A percentile compares a stretch with the other conserved stretches of the same genome.
Conservation (phyloP, 108 stramenopile species). For the Skeletonema tropicum region DNA sequence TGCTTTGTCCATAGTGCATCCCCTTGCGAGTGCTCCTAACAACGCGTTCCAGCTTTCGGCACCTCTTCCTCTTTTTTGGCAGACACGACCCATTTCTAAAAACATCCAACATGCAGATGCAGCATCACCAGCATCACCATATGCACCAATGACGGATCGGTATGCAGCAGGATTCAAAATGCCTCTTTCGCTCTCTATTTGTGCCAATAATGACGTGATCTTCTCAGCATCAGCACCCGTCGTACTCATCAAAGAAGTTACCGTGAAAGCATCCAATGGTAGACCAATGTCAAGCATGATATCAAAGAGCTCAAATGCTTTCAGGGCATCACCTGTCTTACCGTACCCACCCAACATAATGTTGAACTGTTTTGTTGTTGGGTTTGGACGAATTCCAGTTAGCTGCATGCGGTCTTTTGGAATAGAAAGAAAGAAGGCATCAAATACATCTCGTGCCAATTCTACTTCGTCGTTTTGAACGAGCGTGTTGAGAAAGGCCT, state of each 20-base stretch:
- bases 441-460: constrained; percentile 61
- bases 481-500: constrained; percentile 66
- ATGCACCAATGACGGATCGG: constrained; percentile 62
- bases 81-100: constrained; percentile 31
- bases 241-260: constrained; percentile 74
- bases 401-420: constrained; percentile 38
- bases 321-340: constrained; percentile 26
- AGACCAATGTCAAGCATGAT: constrained; percentile 53
- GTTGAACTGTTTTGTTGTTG: constrained; percentile 74
- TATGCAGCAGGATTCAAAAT: constrained; percentile 50
- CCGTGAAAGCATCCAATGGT: constrained; percentile 60
- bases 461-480: constrained; percentile 53
- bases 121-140: constrained; percentile 63
- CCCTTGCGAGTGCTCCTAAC: constrained; percentile 57
- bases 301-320: constrained; percentile 53
- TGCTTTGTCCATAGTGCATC: constrained; percentile 6
- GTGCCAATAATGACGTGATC: constrained; percentile 46
- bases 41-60: constrained; percentile 66
- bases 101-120: constrained; percentile 72
- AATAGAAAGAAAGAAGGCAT: constrained; percentile 50
- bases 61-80: constrained; percentile 30
- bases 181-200: constrained; percentile 24
- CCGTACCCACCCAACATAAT: constrained; percentile 75
- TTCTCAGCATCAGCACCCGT: no score
- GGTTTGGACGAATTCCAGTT: constrained; percentile 28